Evolutionary conservation across 129 eudicot species (phyloP).

Genomic region (sunflower (Helianthus annuus)): HanXRQr2.0-SUNRISE NC_035441.2:52228575-52229074

Average conservation of each 20-base stretch:
- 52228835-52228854: neutral
- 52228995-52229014: constrained; percentile 76
- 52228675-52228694: no score
- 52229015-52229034: constrained; percentile 79
- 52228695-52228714: neutral
- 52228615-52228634: no score
- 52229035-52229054: constrained; percentile 43
- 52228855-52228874: neutral
- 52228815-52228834: neutral
- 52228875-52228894: constrained; percentile 9
- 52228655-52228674: no score
- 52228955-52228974: constrained; percentile 70
- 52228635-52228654: no score
- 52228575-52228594: no score
- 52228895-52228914: constrained; percentile 45
- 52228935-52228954: constrained; percentile 89
- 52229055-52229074: constrained; percentile 35
- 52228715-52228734: no score
- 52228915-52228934: constrained; percentile 63
- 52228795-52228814: no score
- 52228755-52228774: no score
- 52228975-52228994: constrained; percentile 80
- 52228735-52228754: no score
- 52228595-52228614: no score
- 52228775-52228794: neutral